phyloP scores from a whole-genome alignment of 805 yeast species.

The Yamadazyma scolyti region DNA sequence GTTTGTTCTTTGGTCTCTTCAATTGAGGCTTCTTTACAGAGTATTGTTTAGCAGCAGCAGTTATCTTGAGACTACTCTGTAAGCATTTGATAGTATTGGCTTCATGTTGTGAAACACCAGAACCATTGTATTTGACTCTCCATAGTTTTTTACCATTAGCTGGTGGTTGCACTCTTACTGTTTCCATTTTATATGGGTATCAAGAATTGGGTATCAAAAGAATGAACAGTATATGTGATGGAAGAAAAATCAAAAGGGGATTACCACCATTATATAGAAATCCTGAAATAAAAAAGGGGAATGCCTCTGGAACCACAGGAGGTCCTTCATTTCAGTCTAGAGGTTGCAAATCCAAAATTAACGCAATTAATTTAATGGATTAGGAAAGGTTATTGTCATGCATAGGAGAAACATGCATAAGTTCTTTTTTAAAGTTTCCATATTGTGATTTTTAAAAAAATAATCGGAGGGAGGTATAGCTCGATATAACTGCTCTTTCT shows the following conservation, averaged over 20 bases:
- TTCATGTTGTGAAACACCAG: slow-evolving; percentile 12
- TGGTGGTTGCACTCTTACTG: slow-evolving; percentile 27
- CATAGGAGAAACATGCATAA: too few species aligned
- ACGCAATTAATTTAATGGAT: slow-evolving; percentile 7
- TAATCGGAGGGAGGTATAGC: too few species aligned
- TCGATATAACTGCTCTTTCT: too few species aligned
- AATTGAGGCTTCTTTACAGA: slow-evolving; percentile 35
- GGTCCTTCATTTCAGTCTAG: slow-evolving; percentile 1
- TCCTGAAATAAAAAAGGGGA: slow-evolving; percentile 1
- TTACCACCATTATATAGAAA: slow-evolving; percentile 3
- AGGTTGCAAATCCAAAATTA: slow-evolving; percentile 3
- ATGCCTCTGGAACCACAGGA: slow-evolving; percentile 1
- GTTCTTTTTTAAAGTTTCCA: too few species aligned
- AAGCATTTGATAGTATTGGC: slow-evolving; percentile 32
- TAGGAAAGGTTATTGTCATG: slow-evolving; percentile 4
- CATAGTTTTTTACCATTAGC: slow-evolving; percentile 44
- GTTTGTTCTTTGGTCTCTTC: slow-evolving; percentile 42
- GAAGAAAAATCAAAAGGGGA: slow-evolving; percentile 1
- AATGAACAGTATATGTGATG: background rate
- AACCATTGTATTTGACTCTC: slow-evolving; percentile 35
- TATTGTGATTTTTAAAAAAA: too few species aligned
- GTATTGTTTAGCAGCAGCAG: slow-evolving; percentile 36
- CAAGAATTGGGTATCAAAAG: slow-evolving; percentile 7
- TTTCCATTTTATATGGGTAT: slow-evolving; percentile 12
- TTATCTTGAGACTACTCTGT: slow-evolving; percentile 38